A percentile compares a stretch with the other conserved stretches of the same genome.
Evolutionary conservation across 2,329 filamentous ascomycete species (phyloP).

Genomic region (Diaporthe vexans): DNA sequence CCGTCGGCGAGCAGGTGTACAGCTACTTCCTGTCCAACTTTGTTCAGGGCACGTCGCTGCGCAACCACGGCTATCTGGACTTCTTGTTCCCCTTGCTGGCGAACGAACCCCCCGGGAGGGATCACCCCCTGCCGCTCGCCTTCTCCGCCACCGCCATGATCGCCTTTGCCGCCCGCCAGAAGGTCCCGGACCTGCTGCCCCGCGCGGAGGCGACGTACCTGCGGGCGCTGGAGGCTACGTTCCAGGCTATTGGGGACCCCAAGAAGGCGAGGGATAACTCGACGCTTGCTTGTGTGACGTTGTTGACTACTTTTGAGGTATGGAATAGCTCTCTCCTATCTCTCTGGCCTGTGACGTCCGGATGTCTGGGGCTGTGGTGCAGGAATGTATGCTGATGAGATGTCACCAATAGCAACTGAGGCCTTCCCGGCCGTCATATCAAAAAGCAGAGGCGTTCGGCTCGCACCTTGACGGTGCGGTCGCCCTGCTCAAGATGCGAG

Average conservation of each 20-base stretch:
- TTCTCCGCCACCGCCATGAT: slow-evolving; percentile 42
- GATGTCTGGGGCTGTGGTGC: too few relatives aligned
- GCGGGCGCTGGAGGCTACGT: slow-evolving; percentile 39
- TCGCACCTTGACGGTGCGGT: slow-evolving; percentile 40
- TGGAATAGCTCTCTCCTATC: not conserved
- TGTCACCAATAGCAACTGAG: slow-evolving; percentile 32
- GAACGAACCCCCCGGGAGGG: slow-evolving; percentile 26
- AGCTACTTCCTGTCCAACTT: slow-evolving; percentile 41
- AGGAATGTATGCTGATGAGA: not conserved
- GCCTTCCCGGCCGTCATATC: slow-evolving; percentile 38
- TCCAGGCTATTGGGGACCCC: slow-evolving; percentile 39
- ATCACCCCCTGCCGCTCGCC: slow-evolving; percentile 39
- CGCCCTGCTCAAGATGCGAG: slow-evolving; percentile 39
- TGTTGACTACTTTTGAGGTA: slow-evolving; percentile 42
- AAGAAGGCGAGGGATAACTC: slow-evolving; percentile 39
- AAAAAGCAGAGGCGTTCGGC: slow-evolving; percentile 39
- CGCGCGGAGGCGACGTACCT: slow-evolving; percentile 40
- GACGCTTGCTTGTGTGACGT: slow-evolving; percentile 41
- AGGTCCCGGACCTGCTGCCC: slow-evolving; percentile 36
- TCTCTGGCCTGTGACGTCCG: too few relatives aligned
- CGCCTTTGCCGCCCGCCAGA: slow-evolving; percentile 41
- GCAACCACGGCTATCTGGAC: slow-evolving; percentile 41
- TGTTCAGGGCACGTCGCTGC: slow-evolving; percentile 37
- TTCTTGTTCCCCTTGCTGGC: slow-evolving; percentile 41
- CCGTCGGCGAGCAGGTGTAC: slow-evolving; percentile 41